These are phyloP conservation scores for Aurinia saxatilis DNA, from an alignment of 345 rosid genomes.

Conservation along the genomic window DNA sequence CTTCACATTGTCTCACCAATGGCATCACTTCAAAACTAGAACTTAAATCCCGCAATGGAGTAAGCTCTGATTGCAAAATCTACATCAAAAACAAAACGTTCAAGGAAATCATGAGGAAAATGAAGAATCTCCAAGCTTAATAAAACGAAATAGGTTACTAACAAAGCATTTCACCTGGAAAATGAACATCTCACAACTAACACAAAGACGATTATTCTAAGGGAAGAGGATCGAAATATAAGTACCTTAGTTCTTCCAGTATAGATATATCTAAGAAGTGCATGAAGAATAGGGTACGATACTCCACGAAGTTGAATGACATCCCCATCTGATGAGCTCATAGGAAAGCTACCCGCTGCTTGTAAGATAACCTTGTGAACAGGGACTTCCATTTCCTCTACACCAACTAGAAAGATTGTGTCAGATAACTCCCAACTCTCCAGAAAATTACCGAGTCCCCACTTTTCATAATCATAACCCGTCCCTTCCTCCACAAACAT, in stretches of 20 bases:
- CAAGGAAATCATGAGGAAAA: not conserved
- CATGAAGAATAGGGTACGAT: conserved; percentile 53
- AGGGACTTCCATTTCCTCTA: conserved; percentile 60
- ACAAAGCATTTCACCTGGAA: not conserved
- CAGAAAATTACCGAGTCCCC: conserved; percentile 81
- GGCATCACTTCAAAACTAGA: conserved; percentile 60
- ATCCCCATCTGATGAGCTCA: conserved; percentile 39
- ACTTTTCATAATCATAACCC: conserved; percentile 39
- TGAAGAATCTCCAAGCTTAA: not conserved
- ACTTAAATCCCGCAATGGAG: conserved; percentile 49
- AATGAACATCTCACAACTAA: not conserved
- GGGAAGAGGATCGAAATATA: not conserved
- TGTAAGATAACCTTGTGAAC: conserved; percentile 86
- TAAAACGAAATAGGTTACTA: not conserved
- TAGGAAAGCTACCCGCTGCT: conserved; percentile 63
- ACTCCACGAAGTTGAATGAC: conserved; percentile 44
- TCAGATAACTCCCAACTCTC: conserved; percentile 85
- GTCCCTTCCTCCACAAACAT: conserved; percentile 35
- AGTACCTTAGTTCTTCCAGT: conserved; percentile 70
- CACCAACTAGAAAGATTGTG: conserved; percentile 57
- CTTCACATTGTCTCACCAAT: conserved; percentile 72
- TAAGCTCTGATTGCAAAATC: conserved; percentile 72
- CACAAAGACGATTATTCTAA: not conserved
- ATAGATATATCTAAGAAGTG: conserved; percentile 78
- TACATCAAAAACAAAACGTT: conserved; percentile 25